Base-by-base conservation (phyloP, 805 yeast genomes). In the Metschnikowia proteae region DNA sequence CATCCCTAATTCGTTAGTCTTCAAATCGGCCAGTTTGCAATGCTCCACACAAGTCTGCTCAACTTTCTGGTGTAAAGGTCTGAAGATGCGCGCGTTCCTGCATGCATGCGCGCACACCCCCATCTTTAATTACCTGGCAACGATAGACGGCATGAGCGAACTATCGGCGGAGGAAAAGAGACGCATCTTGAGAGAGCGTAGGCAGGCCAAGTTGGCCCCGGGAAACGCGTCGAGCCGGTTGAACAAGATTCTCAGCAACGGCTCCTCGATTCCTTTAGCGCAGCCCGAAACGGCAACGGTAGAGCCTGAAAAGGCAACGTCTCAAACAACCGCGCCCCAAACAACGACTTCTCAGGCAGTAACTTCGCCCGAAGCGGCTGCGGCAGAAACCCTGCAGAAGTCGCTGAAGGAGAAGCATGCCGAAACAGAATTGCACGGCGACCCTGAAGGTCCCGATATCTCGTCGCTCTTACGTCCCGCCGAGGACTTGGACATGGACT, bases 171-270 rank as follows among this genome's bases (percentile, higher is more conserved):
- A 81, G 36, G 88, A 83, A 54, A 81, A 77, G 64, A 78, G 82
- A 58, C 70, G 71, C 46, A 56, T 82, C 23, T 63, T 83, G 39
- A 73, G 87, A 49, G 87, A 84, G 59, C 75, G 86, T 60, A 74
- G 89, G 60, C 83, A 79, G 38, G 83, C 85, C 52, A 83, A 82
- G 60, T 74, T 83, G 71, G 66, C 71, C 44, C 72, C 74, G 53
- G 83, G 84, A 3, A 76, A 76, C 40, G 84, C 82, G 22, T 59
- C 79, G 3, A 71, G 71, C 22, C 67, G 89, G 51, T 63, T 84
- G 57, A 79, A 76, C 52, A 75, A 77, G 2, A 73, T 73, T 23
- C 60, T 72, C 47, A 69, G 38, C 44, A 35, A 35, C 8, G 38
- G 38, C 7, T 35, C 38, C 17, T 17, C 17, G 17, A 17, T 17